Evolutionary conservation across 108 stramenopile species (phyloP), one percentile per base, ranked within the genome.

Genomic region (Discostella pseudostelligera): DNA sequence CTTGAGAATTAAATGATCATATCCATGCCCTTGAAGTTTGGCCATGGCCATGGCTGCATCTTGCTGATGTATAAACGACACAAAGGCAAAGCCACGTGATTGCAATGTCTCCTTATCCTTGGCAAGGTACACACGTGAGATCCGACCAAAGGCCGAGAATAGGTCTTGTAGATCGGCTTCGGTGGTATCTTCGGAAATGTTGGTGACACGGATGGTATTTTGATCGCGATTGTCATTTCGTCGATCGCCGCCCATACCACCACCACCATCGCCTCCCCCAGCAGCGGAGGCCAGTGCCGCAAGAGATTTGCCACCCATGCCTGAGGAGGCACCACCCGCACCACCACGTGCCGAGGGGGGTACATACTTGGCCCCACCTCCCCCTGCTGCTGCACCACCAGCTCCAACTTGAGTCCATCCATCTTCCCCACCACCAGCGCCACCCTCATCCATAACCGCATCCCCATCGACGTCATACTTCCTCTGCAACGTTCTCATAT

Each of bases 1-100:
- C 85, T 97, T 97, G 65, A 99, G 84, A 78, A 99, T 99, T 77
- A 99, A 90, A 80, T 99, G 98, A 73, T 99, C 97, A 72, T 98
- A 98, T 14, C 98, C 98, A 80, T 83, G 91, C 13, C 97, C 97
- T 62, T 99, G 93, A 54, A 99, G 64, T 49, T 83, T 85, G 26
- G 92, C 87, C 97, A 98, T 98, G 22, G 98, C 98, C 54, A 60
- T 46, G 21, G 91, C 90, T 0, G 98, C 98, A 78, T 98, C 96
- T 51, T 85, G 83, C 40, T 94, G 79, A 56, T 90, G 79, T 51
- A 93, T 85, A 70, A 96, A 99, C 22, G 88, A 88, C 29, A 99
- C 96, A 76, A 97, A 98, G 24, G 97, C 97, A 74, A 98, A 99
- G 13, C 98, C 98, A 39, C 96, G 70, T 16, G 86, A 87, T 62